Evolutionary conservation across 495 filamentous ascomycete genomes (phyloP).

Genomic region (Neurospora sp.): DNA sequence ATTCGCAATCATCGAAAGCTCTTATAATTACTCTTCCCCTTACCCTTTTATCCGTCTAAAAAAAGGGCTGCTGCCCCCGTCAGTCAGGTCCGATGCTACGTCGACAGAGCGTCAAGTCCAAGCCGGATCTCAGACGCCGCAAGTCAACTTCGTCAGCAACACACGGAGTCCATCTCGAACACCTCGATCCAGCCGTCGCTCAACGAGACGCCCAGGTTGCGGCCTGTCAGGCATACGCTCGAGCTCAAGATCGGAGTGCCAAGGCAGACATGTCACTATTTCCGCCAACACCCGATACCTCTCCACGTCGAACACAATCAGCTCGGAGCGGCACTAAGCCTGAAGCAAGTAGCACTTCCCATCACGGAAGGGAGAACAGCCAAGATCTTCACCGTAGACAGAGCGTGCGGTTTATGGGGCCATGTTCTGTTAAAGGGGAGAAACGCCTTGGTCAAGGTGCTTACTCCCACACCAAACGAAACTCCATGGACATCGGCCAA

Average conservation of each 20-base stretch:
- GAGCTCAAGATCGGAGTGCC: constrained; percentile 38
- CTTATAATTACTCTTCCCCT: constrained; percentile 5
- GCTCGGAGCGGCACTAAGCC: background rate
- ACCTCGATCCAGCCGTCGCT: constrained; percentile 44
- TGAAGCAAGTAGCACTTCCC: background rate
- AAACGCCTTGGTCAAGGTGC: background rate
- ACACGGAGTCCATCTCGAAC: constrained; percentile 35
- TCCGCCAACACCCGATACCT: constrained; percentile 18
- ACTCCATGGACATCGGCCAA: background rate
- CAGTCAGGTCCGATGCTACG: constrained; percentile 32
- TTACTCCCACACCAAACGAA: background rate
- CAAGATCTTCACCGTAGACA: constrained; percentile 30
- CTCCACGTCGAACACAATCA: constrained; percentile 6
- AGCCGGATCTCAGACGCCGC: constrained; percentile 39
- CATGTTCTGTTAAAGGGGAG: constrained; percentile 19
- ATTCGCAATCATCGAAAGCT: background rate
- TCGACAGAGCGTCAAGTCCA: constrained; percentile 30
- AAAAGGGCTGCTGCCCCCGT: constrained; percentile 7
- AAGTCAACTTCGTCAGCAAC: constrained; percentile 53
- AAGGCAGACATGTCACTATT: constrained; percentile 30
- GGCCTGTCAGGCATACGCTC: constrained; percentile 54
- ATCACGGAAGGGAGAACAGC: background rate
- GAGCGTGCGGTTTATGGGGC: constrained; percentile 47
- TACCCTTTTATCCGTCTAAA: constrained; percentile 4
- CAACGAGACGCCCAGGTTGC: constrained; percentile 56